phyloP scores from a whole-genome alignment of 139 green algal species.

The Asterochloris sp. region DNA sequence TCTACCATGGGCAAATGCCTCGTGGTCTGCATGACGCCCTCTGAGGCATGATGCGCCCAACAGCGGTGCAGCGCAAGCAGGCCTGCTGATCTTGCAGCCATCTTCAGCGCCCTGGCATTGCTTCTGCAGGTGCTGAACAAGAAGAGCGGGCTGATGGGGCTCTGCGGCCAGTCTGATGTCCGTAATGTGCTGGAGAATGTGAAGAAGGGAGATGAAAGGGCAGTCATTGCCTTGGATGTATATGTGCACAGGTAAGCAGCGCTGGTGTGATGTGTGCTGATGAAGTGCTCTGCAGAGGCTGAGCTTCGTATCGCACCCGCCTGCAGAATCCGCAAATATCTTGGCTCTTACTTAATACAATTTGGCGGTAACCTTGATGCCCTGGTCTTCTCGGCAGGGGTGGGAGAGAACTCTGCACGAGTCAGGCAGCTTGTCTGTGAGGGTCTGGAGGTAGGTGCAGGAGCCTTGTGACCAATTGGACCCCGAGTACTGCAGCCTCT shows the following conservation, averaged over 20 bases:
- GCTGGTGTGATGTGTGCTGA: too few species aligned
- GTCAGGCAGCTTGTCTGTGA: constrained; percentile 48
- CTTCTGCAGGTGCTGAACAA: constrained; percentile 76
- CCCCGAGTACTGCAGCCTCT: too few species aligned
- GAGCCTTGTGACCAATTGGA: too few species aligned
- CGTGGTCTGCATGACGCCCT: too few species aligned
- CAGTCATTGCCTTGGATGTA: constrained; percentile 63
- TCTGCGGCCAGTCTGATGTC: constrained; percentile 59
- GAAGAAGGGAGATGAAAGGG: constrained; percentile 40
- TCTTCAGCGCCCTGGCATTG: too few species aligned
- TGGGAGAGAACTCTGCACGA: constrained; percentile 65
- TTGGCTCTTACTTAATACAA: constrained; percentile 76
- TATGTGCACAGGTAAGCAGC: not conserved
- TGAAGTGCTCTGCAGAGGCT: too few species aligned
- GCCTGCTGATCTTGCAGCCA: too few species aligned
- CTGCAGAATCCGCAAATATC: constrained; percentile 76
- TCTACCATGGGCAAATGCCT: too few species aligned
- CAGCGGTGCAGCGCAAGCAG: too few species aligned
- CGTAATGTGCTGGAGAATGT: constrained; percentile 50
- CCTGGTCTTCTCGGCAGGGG: constrained; percentile 83
- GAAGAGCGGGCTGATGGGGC: constrained; percentile 45
- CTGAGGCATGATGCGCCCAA: too few species aligned
- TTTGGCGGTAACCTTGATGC: constrained; percentile 76
- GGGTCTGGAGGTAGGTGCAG: constrained; percentile 43
- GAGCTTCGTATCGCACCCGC: constrained; percentile 31